Evolutionary conservation across 2,329 filamentous ascomycete species (phyloP).

Genomic region (Aspergillus hiratsukae): DNA sequence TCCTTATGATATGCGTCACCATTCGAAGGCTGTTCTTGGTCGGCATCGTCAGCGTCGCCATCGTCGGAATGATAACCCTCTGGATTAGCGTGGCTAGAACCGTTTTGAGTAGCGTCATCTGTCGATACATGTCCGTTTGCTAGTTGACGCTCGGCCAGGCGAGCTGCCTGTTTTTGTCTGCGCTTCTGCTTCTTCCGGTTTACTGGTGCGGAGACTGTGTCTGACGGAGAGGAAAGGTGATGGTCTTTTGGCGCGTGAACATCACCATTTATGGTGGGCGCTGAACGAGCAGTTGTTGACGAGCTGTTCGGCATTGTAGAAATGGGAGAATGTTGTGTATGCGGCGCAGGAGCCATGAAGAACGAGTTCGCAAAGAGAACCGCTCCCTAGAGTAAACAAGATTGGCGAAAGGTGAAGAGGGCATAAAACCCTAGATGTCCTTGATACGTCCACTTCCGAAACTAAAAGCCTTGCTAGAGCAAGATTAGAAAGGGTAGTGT

Average conservation of each 20-base stretch:
- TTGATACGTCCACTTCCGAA: conserved; percentile 6
- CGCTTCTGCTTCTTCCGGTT: conserved; percentile 97
- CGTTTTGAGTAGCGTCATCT: conserved; percentile 31
- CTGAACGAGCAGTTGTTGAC: conserved; percentile 20
- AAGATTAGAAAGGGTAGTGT: conserved; percentile 10
- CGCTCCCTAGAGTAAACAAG: background rate
- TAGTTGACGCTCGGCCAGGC: conserved; percentile 54
- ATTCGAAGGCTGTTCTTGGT: conserved; percentile 43
- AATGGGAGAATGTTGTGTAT: conserved; percentile 20
- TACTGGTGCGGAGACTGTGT: conserved; percentile 48
- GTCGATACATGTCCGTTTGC: conserved; percentile 24
- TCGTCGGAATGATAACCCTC: conserved; percentile 27
- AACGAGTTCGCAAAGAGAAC: conserved; percentile 3
- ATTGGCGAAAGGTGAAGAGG: conserved; percentile 1
- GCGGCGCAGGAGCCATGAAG: conserved; percentile 12
- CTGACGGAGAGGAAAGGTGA: conserved; percentile 8
- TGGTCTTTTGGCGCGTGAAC: conserved; percentile 16
- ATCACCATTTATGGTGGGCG: conserved; percentile 25
- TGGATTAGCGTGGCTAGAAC: conserved; percentile 26
- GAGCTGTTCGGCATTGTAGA: conserved; percentile 27
- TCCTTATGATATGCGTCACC: conserved; percentile 56
- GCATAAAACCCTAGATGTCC: conserved; percentile 6
- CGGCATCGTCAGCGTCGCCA: conserved; percentile 28
- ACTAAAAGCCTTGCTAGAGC: conserved; percentile 14
- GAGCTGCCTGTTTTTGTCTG: conserved; percentile 75